Base-by-base conservation (phyloP, 2,329 filamentous ascomycete species). In the Xylaria sp. region DNA sequence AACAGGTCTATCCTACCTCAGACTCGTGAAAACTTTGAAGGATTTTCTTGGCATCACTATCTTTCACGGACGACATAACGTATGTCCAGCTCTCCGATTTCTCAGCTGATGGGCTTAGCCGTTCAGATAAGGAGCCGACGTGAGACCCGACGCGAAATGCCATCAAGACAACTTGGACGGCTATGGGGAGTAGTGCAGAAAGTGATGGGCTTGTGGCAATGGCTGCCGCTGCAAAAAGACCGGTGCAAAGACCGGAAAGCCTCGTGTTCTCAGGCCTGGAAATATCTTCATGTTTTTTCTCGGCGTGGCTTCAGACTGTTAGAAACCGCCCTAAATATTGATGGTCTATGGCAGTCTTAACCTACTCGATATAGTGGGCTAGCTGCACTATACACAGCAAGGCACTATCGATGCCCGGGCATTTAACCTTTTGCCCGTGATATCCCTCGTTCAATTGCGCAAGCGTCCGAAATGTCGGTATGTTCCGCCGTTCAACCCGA, bases 321-420 rank as follows among this genome's bases (percentile, higher is more conserved):
- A 72, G 81, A 78, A 69, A 59, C 15, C 3, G 11, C 13, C 13
- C 3, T 31, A 25, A 49, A 15, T 29, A 15, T 27, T 33, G 9
- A 39, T 13, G 5, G 38, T 44, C n/a, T 17, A 33, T 47, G n/a
- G 25, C n/a, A 20, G 5, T 49, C 10, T 33, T 11, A 59, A 82
- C 86, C 73, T 81, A 90, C 85, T 90, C 88, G 69, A 92, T 89
- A 77, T 90, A 92, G 75, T 92, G 89, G 54, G 86, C 86, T 61
- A 92, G 77, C 76, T 92, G 90, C 59, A 88, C 82, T 69, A 90
- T 84, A 64, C 87, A 89, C 42, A 91, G 81, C 70, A 92, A 79
- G 17, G 86, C 88, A 71, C 87, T 89, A 74, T 92, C 89, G 50
- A 92, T 77, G 55, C 87, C 87, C 1, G 88, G 83, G 67, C 88